Evolutionary conservation across 352 stramenopile genomes (phyloP).

Genomic region (Globisporangium emineosum): DNA sequence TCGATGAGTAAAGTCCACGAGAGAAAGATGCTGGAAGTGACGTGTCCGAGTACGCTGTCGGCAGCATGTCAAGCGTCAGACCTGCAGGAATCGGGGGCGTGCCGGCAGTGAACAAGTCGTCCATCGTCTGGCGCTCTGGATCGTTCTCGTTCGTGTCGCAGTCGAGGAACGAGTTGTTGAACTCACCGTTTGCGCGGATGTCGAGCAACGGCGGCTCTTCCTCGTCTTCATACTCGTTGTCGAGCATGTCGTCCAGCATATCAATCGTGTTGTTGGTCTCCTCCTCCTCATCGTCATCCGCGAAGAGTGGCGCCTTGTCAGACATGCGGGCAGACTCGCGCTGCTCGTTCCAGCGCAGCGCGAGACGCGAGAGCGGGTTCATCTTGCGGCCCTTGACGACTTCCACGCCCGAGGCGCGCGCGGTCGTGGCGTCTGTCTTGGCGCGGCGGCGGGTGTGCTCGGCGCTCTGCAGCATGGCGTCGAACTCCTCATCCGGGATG

Average conservation of each 20-base stretch:
- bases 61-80: slow-evolving; percentile 46
- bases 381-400: slow-evolving; percentile 29
- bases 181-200: slow-evolving; percentile 11
- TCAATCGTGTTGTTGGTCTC: slow-evolving; percentile 7
- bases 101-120: slow-evolving; percentile 38
- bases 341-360: slow-evolving; percentile 31
- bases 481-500: slow-evolving; percentile 27
- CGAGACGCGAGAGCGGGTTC: slow-evolving; percentile 49
- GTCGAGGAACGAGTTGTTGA: slow-evolving; percentile 49
- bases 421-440: slow-evolving; percentile 36
- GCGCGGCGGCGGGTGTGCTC: slow-evolving; percentile 38
- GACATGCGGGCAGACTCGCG: slow-evolving; percentile 14
- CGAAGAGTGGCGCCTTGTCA: background rate
- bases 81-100: slow-evolving; percentile 51
- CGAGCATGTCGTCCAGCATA: slow-evolving; percentile 19
- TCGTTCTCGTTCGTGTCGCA: slow-evolving; percentile 49
- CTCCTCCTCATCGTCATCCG: background rate
- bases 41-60: slow-evolving; percentile 36
- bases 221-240: slow-evolving; percentile 14
- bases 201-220: slow-evolving; percentile 28
- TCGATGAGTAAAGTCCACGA: slow-evolving; percentile 4
- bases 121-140: slow-evolving; percentile 39
- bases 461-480: slow-evolving; percentile 36
- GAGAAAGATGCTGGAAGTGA: slow-evolving; percentile 28
- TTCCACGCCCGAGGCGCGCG: slow-evolving; percentile 16